A percentile compares a stretch with the other conserved stretches of the same genome.
These are phyloP conservation scores for Cladosporium austrohemisphaericum DNA, from an alignment of 2,329 filamentous ascomycete genomes.

Conservation along the genomic window DNA sequence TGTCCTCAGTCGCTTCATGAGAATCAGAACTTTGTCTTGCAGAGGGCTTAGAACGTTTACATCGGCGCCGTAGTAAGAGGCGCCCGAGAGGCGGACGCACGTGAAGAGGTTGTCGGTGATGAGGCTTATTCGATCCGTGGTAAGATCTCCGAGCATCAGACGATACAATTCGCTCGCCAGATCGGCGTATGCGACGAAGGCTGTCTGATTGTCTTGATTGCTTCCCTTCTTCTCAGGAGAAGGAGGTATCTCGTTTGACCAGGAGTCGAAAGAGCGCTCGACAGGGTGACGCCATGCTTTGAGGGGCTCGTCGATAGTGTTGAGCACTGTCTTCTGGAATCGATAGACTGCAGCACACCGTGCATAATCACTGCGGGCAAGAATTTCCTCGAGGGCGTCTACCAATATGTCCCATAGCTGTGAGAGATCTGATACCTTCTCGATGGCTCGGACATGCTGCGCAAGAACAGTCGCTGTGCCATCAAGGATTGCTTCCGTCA, in stretches of 20 bases:
- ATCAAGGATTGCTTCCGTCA: conserved; percentile 68
- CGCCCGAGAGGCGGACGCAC: conserved; percentile 67
- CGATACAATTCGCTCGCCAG: conserved; percentile 74
- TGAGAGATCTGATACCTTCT: conserved; percentile 62
- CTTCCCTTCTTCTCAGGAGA: conserved; percentile 13
- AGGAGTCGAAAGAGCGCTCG: conserved; percentile 29
- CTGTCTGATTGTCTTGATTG: conserved; percentile 62
- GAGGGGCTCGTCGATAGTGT: conserved; percentile 24
- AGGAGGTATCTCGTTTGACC: conserved; percentile 30
- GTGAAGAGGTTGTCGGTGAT: conserved; percentile 69
- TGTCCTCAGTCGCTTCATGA: conserved; percentile 64
- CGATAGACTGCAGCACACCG: conserved; percentile 42
- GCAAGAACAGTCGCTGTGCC: conserved; percentile 71
- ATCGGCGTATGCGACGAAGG: conserved; percentile 78
- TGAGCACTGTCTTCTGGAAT: conserved; percentile 39
- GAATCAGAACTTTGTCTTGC: conserved; percentile 66
- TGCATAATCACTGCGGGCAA: conserved; percentile 38
- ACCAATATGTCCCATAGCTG: conserved; percentile 73
- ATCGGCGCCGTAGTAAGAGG: conserved; percentile 66
- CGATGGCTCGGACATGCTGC: conserved; percentile 71
- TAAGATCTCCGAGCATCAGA: conserved; percentile 63
- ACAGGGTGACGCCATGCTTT: conserved; percentile 27
- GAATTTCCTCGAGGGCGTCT: conserved; percentile 58
- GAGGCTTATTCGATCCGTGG: conserved; percentile 58
- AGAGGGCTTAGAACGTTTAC: conserved; percentile 69